phyloP scores from a whole-genome alignment of 2,329 filamentous ascomycete genomes.

The Aspergillus ruber region DNA sequence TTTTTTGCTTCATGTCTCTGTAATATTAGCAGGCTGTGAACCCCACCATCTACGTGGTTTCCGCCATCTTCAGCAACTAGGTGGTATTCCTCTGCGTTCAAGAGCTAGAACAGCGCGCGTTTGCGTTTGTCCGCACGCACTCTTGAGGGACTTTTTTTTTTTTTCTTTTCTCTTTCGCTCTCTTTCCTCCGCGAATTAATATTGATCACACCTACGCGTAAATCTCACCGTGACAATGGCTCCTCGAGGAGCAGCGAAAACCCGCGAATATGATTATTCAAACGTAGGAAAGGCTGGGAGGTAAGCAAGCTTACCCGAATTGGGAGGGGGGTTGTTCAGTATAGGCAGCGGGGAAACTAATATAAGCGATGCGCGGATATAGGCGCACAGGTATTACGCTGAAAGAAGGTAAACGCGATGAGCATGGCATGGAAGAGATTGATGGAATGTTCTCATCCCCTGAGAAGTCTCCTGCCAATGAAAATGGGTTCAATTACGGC shows the following conservation, averaged over 20 bases:
- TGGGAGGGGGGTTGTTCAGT: background rate
- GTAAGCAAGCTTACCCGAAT: conserved; percentile 24
- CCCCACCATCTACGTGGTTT: too few species aligned
- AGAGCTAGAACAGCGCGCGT: too few species aligned
- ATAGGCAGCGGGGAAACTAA: conserved; percentile 8
- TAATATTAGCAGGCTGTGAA: too few species aligned
- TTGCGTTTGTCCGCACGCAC: too few species aligned
- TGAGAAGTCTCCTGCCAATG: conserved; percentile 49
- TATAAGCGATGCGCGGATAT: conserved; percentile 6
- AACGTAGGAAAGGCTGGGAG: conserved; percentile 44
- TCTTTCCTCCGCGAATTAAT: background rate
- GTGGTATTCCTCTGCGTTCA: too few species aligned
- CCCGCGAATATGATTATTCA: conserved; percentile 43
- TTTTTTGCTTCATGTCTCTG: too few species aligned
- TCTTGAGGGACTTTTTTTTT: too few species aligned
- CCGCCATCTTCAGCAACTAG: too few species aligned
- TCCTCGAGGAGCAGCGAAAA: conserved; percentile 34
- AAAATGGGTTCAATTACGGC: conserved; percentile 23
- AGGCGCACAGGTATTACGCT: conserved; percentile 88
- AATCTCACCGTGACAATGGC: conserved; percentile 23
- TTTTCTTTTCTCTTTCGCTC: conserved; percentile 1
- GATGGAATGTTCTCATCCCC: conserved; percentile 87
- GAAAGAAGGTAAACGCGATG: conserved; percentile 75
- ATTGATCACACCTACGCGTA: conserved; percentile 1
- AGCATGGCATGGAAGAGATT: conserved; percentile 84